These are phyloP conservation scores for Leptoxyphium fumago DNA, from an alignment of 2,329 filamentous ascomycete species.

Conservation along the genomic window DNA sequence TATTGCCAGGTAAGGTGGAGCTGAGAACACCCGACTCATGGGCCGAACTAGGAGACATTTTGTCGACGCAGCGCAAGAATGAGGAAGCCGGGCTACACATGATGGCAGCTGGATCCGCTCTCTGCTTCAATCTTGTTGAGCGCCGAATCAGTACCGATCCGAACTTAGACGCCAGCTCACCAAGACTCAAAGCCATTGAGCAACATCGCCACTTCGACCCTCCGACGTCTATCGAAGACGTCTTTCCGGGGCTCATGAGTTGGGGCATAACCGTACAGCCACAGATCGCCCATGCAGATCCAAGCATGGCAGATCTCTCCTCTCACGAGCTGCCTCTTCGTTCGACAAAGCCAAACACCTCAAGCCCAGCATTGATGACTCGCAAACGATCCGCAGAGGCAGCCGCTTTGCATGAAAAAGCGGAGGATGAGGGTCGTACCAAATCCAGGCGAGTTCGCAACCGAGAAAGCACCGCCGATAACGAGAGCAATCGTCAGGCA, in stretches of 20 bases:
- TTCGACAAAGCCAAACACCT: not conserved
- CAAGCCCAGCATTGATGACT: slow-evolving; percentile 17
- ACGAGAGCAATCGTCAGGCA: slow-evolving; percentile 27
- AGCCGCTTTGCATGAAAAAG: slow-evolving; percentile 41
- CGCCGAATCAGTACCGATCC: not conserved
- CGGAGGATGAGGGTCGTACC: slow-evolving; percentile 37
- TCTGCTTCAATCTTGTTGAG: slow-evolving; percentile 13
- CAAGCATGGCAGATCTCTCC: slow-evolving; percentile 4
- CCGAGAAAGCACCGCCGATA: slow-evolving; percentile 36
- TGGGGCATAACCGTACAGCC: slow-evolving; percentile 18
- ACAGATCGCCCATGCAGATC: slow-evolving; percentile 15
- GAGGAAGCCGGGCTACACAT: slow-evolving; percentile 14
- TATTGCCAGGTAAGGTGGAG: slow-evolving; percentile 7
- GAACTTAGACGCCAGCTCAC: not conserved
- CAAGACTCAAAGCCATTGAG: not conserved
- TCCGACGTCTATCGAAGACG: slow-evolving; percentile 10
- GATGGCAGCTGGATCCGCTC: slow-evolving; percentile 8
- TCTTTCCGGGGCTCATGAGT: slow-evolving; percentile 19
- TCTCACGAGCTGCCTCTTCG: not conserved
- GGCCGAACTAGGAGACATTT: slow-evolving; percentile 18
- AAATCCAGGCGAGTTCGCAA: slow-evolving; percentile 48
- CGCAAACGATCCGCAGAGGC: slow-evolving; percentile 48
- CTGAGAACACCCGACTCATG: slow-evolving; percentile 16
- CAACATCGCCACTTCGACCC: not conserved
- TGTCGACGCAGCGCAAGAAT: slow-evolving; percentile 14